Evolutionary conservation across 768 basidiomycete genomes (phyloP), one percentile per base, ranked within the genome.

Genomic region (Hydnum rufescens): DNA sequence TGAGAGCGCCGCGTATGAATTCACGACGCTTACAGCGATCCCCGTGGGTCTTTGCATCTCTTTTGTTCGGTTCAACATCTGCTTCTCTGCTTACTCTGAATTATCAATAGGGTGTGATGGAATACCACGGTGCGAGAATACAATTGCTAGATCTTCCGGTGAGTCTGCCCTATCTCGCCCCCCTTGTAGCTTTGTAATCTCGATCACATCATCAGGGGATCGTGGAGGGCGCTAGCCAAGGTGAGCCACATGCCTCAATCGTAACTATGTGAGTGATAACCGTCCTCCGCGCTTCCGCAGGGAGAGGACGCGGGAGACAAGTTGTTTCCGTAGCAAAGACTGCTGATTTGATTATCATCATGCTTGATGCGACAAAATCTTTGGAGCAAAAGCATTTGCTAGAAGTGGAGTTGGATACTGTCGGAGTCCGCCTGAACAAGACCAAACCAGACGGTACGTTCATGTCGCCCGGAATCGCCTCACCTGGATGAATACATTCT

Each of bases 351-450:
- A 93, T 96, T 58, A 66, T 97, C 30, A 72, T 93, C 52, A 89
- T 93, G 85, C 71, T 92, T 29, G 89, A 92, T 60, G 85, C 87
- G 8, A 90, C 86, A 5, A 93, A 93, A 64, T 83, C 81, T 6
- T 83, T 89, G 42, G 88, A 96, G 64, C 95, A 99, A 61, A 78
- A 81, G 52, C 69, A 75, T 48, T 71, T 93, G 55, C 69, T 97
- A 25, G 95, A 97, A 64, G 74, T 85, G 32, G 95, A 99, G 65
- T 70, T 99, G 18, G 95, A 99, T 61, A 86, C 92, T 3, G 92
- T 99, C 34, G 95, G 95, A 2, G 96, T 99, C 57, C 74, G 95
- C 44, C 65, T 99, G 57, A 99, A 99, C 68, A 84, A 83, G 60
- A 71, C 66, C 53, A 82, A 76, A 61, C 95, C 95, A 1, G 95